These are phyloP conservation scores for Colletotrichum filicis DNA, from an alignment of 2,329 filamentous ascomycete species.

Conservation along the genomic window DNA sequence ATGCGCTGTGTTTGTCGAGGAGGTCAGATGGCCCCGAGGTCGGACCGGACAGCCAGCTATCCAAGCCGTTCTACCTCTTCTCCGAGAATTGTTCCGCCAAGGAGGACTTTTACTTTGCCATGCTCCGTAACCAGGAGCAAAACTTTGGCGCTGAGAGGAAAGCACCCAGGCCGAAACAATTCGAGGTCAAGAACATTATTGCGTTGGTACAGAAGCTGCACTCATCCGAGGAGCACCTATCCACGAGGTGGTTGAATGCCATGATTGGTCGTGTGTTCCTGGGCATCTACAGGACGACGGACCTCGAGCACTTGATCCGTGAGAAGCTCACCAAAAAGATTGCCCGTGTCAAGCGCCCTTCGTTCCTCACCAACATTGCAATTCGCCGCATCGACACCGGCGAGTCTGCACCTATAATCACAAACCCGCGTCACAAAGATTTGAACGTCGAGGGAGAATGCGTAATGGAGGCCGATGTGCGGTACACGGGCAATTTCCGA, in stretches of 20 bases:
- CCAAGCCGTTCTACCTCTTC: slow-evolving; percentile 93
- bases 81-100: slow-evolving; percentile 96
- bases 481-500: slow-evolving; percentile 89
- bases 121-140: slow-evolving; percentile 86
- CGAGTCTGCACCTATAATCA: slow-evolving; percentile 87
- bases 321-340: slow-evolving; percentile 97
- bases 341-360: slow-evolving; percentile 88
- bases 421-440: slow-evolving; percentile 87
- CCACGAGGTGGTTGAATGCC: slow-evolving; percentile 94
- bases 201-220: slow-evolving; percentile 90
- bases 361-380: slow-evolving; percentile 87
- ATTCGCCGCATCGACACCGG: slow-evolving; percentile 88
- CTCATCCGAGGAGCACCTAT: slow-evolving; percentile 88
- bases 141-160: slow-evolving; percentile 65
- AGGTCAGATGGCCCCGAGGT: slow-evolving; percentile 65
- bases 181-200: slow-evolving; percentile 88
- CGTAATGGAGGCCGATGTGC: slow-evolving; percentile 85
- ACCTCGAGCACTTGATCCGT: slow-evolving; percentile 82
- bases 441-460: slow-evolving; percentile 93
- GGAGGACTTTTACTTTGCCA: slow-evolving; percentile 96
- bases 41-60: slow-evolving; percentile 65
- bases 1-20: slow-evolving; percentile 84
- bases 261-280: slow-evolving; percentile 90
- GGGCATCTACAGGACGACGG: slow-evolving; percentile 84
- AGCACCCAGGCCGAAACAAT: slow-evolving; percentile 77